Evolutionary conservation across 352 stramenopile genomes (phyloP), one percentile per base, ranked within the genome.

Genomic region (Globisporangium megalacanthum): DNA sequence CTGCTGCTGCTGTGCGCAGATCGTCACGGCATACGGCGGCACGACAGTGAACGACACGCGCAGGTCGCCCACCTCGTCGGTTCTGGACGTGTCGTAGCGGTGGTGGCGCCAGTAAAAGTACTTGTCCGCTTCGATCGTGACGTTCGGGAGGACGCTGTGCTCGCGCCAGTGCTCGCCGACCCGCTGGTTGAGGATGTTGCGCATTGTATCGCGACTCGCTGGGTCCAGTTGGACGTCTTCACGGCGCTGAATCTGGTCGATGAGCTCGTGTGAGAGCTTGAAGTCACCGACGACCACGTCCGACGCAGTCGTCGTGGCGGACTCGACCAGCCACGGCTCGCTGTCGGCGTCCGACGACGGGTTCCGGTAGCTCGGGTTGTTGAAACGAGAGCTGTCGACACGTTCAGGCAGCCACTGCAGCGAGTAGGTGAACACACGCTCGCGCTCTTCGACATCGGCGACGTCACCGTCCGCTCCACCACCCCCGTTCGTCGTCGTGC

Each of bases 361-460:
- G 50, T 92, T 92, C 50, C 72, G 63, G 46, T 88, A 84, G 56
- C 75, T 75, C 11, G 69, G 51, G 55, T 92, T 74, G 46, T 89
- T 56, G 36, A 92, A 92, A 4, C 31, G 41, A 20, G 64, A 63
- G 48, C 80, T 90, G 49, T 90, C 69, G 46, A 92, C 56, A 3
- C 49, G 54, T 0, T 88, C 66, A 1, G 76, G 60, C 33, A 53
- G 66, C 83, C 83, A 92, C 9, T 67, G 58, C 56, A 92, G 61
- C 48, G 86, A 75, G 62, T 92, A 92, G 51, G 78, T 76, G 65
- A 86, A 89, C 36, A 77, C 78, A n/a, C 78, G 69, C 48, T 92
- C 82, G 15, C 69, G 71, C 8, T 85, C 69, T 13, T 82, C 68
- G n/a, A 79, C 73, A 1, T 14, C 33, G 19, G 44, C 56, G 14